Percentiles rank a stretch among this genome's conserved stretches.
These are phyloP conservation scores for Coemansia sp. DNA, from an alignment of 192 early-diverging fungal species.

Conservation along the genomic window DNA sequence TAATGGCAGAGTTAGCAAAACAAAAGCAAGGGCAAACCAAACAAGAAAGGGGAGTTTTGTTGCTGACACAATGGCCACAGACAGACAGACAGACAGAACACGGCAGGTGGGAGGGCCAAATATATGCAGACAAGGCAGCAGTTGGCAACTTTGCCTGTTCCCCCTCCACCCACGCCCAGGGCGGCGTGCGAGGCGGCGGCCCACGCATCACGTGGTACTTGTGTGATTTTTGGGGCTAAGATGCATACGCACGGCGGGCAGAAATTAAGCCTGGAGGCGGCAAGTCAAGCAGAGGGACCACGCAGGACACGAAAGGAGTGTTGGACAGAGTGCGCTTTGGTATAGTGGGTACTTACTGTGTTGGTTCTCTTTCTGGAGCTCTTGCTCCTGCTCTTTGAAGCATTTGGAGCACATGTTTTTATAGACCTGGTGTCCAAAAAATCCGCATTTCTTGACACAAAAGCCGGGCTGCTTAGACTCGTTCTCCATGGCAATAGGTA, in stretches of 20 bases:
- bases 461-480: slow-evolving; percentile 58
- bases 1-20: slow-evolving; percentile 1
- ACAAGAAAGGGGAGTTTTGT: slow-evolving; percentile 1
- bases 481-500: slow-evolving; percentile 54
- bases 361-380: slow-evolving; percentile 39
- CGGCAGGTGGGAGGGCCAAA: slow-evolving; percentile 16
- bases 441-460: slow-evolving; percentile 71
- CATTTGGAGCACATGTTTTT: slow-evolving; percentile 79
- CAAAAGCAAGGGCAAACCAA: background rate
- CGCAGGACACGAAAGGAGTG: background rate
- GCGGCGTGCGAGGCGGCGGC: background rate
- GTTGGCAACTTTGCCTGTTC: background rate
- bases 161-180: background rate
- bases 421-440: slow-evolving; percentile 71
- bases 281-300: slow-evolving; percentile 7
- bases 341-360: slow-evolving; percentile 37
- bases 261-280: slow-evolving; percentile 9
- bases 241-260: slow-evolving; percentile 3
- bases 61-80: background rate
- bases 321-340: background rate
- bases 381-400: slow-evolving; percentile 60
- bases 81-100: background rate
- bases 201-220: slow-evolving; percentile 2
- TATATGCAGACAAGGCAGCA: slow-evolving; percentile 19
- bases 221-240: background rate